Evolutionary conservation across 164 flowering plant genomes (phyloP), one percentile per base, ranked within the genome.

Genomic region (Berberis thunbergii): DNA sequence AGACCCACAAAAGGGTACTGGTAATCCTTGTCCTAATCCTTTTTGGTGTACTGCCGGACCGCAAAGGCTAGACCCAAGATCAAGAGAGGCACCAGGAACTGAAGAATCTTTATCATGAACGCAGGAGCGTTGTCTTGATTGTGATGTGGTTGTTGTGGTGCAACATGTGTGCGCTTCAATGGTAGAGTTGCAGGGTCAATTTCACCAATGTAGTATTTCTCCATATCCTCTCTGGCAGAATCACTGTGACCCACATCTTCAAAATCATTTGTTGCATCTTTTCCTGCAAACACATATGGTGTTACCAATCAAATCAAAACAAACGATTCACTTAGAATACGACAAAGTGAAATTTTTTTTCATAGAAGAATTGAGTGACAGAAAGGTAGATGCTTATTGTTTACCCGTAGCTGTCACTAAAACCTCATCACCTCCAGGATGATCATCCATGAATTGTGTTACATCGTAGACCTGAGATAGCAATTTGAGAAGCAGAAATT

Each of bases 381-480:
- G 26, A 26, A 26, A 26, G 26, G 26, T 26, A 26, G 54, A 52
- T 26, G n/a, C 0, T 46, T 46, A 8, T 4, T 52, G 13, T 45
- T 67, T 78, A 91, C 97, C 96, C 45, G 91, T 88, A 44, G 91
- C 80, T 42, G 96, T 72, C 26, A 91, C 71, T 73, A 91, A 67
- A 60, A 91, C 93, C 71, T 91, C 97, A 66, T 83, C 88, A 10
- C 97, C 96, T 61, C 97, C 96, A n/a, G 97, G 97, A 73, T 91
- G 97, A 70, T 91, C 94, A 43, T 88, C 90, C 94, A 91, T 88
- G 75, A 88, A 91, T 45, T 85, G 70, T 12, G 94, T 83, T 43
- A 91, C 89, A 80, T 91, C 94, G 74, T 88, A 91, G 54, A 89
- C 96, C 96, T 89, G 78, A 63, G 43, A 42, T n/a, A 52, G 54